Evolutionary conservation across 1,284 basidiomycete species (phyloP), one percentile per base, ranked within the genome.

Genomic region (Vanrija sp.): DNA sequence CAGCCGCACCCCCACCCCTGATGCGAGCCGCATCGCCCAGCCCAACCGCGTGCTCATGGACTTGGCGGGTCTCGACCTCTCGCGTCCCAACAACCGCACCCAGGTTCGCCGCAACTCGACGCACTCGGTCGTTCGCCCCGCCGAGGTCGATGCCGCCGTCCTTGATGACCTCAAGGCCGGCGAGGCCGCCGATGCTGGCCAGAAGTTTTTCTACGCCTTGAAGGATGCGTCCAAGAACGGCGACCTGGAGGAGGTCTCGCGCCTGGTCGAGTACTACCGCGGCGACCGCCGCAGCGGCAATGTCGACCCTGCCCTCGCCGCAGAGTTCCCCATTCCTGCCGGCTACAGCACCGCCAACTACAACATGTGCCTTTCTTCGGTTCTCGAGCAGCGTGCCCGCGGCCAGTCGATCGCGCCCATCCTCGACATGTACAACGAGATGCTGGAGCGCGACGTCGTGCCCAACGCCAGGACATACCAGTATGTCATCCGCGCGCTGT

Each of bases 391-490:
- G 35, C 82, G 87, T 53, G 51, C 61, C 19, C 58, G 67, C 14
- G 84, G 84, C 15, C 80, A 84, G 59, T 81, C 84, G 5, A 79
- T 89, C 38, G 76, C 79, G 0, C 69, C 81, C 38, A 76, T 92
- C 45, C 75, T 88, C 57, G 82, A 85, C 53, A 80, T 84, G 5
- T 95, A 95, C 78, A 84, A 88, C 64, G 80, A 84, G 51, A 84
- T 94, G 81, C 75, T 91, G 44, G 75, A 80, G n/a, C 78, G 78
- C 41, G 83, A 83, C 20, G 68, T 92, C 14, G 67, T 82, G 0
- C 90, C 92, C 16, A 85, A 86, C 61, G 64, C 78, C 12, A 67
- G 73, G 37, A 93, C 90, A 0, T 93, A 90, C 68, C 70, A 79
- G n/a, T 75, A 77, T 35, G 79, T 94, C 48, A 84, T 96, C 57